phyloP scores from a whole-genome alignment of 305 asterid genomes.

The Solanum hybrid region DNA sequence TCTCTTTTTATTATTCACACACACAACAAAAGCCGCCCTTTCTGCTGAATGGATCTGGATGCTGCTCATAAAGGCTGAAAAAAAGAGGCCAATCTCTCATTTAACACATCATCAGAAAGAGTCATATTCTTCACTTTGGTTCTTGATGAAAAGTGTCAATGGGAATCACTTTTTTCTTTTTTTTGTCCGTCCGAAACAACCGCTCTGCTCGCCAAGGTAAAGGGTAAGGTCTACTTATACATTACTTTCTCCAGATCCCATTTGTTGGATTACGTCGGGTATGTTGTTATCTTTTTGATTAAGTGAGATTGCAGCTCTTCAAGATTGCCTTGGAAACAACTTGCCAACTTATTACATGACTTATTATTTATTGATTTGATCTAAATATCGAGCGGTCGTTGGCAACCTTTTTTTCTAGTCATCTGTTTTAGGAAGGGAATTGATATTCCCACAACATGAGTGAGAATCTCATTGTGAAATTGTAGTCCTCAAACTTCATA shows the following conservation, averaged over 20 bases:
- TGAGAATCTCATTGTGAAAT: neutral
- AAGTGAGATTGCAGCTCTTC: neutral
- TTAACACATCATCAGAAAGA: neutral
- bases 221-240: neutral
- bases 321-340: neutral
- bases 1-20: constrained; percentile 11
- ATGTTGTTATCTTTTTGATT: neutral
- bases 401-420: neutral
- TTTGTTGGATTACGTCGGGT: fast-evolving
- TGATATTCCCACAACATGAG: neutral
- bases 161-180: neutral
- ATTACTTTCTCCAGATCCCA: neutral
- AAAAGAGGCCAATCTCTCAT: neutral
- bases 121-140: neutral
- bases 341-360: neutral
- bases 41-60: constrained; percentile 1
- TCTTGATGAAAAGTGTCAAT: neutral
- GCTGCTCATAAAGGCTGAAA: neutral
- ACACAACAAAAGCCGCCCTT: neutral
- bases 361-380: neutral
- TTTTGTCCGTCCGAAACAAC: neutral
- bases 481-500: neutral
- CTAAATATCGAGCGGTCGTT: neutral
- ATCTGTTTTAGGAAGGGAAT: neutral
- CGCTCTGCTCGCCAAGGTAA: neutral